These are phyloP conservation scores for Elsinoe australis DNA, from an alignment of 2,329 filamentous ascomycete species.

Conservation along the genomic window DNA sequence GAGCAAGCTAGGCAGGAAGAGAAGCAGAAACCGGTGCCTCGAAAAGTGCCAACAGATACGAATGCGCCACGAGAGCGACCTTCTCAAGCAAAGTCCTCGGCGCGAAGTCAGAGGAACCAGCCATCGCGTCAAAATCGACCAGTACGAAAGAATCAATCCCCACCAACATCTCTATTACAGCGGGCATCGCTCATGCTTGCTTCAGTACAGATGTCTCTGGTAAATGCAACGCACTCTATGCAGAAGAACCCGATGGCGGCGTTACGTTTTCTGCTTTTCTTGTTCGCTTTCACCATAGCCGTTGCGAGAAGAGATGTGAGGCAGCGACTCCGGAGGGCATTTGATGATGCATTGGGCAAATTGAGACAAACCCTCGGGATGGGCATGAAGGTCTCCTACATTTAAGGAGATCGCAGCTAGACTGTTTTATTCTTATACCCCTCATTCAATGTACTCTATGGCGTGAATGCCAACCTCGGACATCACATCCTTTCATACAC, in stretches of 20 bases:
- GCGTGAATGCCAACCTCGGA: background rate
- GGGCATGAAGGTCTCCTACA: constrained; percentile 96
- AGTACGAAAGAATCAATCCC: constrained; percentile 31
- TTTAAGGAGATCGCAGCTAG: constrained; percentile 42
- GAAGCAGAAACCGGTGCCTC: constrained; percentile 21
- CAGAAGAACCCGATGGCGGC: constrained; percentile 49
- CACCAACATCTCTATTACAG: constrained; percentile 34
- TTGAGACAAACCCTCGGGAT: constrained; percentile 79
- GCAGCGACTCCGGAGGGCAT: constrained; percentile 61
- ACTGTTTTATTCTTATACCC: constrained; percentile 2
- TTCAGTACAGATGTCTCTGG: constrained; percentile 43
- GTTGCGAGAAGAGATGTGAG: constrained; percentile 68
- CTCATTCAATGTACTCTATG: background rate
- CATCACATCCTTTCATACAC: background rate
- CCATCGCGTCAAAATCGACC: constrained; percentile 16
- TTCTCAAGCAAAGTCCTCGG: constrained; percentile 1
- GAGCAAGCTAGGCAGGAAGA: constrained; percentile 34
- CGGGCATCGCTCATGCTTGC: constrained; percentile 40
- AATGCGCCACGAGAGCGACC: background rate
- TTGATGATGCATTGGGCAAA: constrained; percentile 70
- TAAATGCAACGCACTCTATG: constrained; percentile 45
- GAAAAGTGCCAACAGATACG: background rate
- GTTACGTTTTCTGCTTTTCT: constrained; percentile 63
- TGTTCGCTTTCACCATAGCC: constrained; percentile 69
- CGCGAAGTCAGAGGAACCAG: constrained; percentile 2